phyloP scores from a whole-genome alignment of 1,284 basidiomycete genomes.

The Ganoderma boninense region DNA sequence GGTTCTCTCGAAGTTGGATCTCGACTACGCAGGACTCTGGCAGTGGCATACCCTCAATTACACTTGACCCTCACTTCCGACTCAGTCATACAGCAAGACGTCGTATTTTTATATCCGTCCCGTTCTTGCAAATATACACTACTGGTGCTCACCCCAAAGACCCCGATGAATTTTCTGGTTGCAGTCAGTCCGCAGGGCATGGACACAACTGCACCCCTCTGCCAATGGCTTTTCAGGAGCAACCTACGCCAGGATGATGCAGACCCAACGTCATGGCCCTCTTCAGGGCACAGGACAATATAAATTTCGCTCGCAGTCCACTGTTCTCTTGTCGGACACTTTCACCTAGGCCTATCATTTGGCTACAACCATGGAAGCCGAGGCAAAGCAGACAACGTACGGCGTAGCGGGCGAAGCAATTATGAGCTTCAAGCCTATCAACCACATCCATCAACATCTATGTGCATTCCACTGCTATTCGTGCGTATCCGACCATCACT shows the following conservation, averaged over 20 bases:
- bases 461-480: conserved; percentile 52
- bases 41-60: too few species aligned
- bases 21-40: too few species aligned
- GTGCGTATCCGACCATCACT: neutral
- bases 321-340: neutral
- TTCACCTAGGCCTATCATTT: neutral
- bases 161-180: neutral
- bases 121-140: neutral
- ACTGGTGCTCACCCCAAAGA: neutral
- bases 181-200: neutral
- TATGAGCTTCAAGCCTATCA: conserved; percentile 56
- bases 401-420: conserved; percentile 47
- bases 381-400: conserved; percentile 39
- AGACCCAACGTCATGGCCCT: neutral
- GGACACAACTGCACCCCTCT: neutral
- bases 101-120: too few species aligned
- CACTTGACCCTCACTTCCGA: too few species aligned
- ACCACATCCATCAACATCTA: conserved; percentile 56
- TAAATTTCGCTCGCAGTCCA: neutral
- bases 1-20: too few species aligned
- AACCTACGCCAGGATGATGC: conserved; percentile 1
- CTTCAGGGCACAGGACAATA: neutral
- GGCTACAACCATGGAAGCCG: conserved; percentile 34
- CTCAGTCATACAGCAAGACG: too few species aligned
- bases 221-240: neutral